phyloP scores from a whole-genome alignment of 75 land plant genomes.

The Pinus taeda region DNA sequence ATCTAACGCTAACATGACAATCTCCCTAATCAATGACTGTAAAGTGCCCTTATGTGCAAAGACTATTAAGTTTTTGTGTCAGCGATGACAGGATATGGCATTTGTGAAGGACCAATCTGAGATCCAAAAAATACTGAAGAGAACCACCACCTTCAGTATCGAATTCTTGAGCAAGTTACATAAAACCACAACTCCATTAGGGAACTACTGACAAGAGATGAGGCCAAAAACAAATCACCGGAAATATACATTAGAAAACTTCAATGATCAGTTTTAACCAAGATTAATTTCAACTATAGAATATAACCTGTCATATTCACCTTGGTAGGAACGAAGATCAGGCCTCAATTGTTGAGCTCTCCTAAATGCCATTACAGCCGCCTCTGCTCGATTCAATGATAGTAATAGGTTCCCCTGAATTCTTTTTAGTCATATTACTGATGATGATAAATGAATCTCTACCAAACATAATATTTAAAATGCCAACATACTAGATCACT shows the following conservation, averaged over 20 bases:
- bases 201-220: neutral
- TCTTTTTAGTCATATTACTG: neutral
- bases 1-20: too few relatives aligned
- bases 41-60: too few relatives aligned
- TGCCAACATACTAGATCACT: neutral
- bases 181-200: neutral
- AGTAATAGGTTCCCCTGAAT: conserved; percentile 75
- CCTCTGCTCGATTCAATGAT: conserved; percentile 65
- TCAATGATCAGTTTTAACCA: neutral
- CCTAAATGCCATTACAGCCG: conserved; percentile 78
- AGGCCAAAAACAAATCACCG: neutral
- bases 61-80: too few relatives aligned
- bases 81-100: too few relatives aligned
- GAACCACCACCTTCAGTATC: neutral
- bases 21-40: too few relatives aligned
- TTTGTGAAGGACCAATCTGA: too few relatives aligned
- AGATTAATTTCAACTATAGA: neutral
- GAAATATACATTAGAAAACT: neutral
- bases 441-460: neutral
- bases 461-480: conserved; percentile 1
- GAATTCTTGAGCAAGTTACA: neutral
- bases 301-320: conserved; percentile 11
- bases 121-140: neutral
- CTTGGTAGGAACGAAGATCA: conserved; percentile 98
- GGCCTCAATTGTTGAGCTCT: conserved; percentile 86